Evolutionary conservation across 331 rosid species (phyloP).

Genomic region (Acacia pycnantha): DNA sequence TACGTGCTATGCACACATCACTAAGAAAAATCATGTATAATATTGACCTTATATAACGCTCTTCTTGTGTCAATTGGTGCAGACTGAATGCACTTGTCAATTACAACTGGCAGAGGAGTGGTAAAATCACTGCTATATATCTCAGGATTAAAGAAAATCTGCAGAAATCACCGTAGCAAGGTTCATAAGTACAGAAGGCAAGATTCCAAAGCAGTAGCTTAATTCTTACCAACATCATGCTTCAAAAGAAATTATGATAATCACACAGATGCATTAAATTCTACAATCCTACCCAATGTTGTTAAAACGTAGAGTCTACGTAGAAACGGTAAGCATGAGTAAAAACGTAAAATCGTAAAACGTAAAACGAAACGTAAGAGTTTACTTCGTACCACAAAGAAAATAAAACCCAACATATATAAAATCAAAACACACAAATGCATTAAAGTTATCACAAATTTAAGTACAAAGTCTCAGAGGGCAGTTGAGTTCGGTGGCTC

Average conservation of each 20-base stretch:
- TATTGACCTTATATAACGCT: constrained; percentile 84
- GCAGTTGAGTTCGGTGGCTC: no score
- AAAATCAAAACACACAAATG: no score
- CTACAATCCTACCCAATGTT: no score
- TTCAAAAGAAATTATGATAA: not conserved
- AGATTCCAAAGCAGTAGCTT: not conserved
- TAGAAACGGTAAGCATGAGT: no score
- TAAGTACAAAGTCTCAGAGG: no score
- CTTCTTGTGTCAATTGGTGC: constrained; percentile 99
- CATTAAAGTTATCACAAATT: no score
- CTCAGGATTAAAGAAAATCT: constrained; percentile 99
- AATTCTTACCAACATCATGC: not conserved
- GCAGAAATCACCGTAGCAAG: constrained; percentile 23
- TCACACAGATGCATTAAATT: not conserved
- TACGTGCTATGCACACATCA: constrained; percentile 9
- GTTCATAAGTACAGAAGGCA: constrained; percentile 5
- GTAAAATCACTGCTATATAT: constrained; percentile 76
- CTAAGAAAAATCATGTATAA: not conserved
- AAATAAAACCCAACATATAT: no score
- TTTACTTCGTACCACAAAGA: no score
- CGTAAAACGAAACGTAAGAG: no score
- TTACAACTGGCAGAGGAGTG: constrained; percentile 86
- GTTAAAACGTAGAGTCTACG: no score
- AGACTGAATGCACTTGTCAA: constrained; percentile 97
- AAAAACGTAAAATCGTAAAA: no score